phyloP scores from a whole-genome alignment of 2,329 filamentous ascomycete species.

The Ilyonectria mors-panacis region DNA sequence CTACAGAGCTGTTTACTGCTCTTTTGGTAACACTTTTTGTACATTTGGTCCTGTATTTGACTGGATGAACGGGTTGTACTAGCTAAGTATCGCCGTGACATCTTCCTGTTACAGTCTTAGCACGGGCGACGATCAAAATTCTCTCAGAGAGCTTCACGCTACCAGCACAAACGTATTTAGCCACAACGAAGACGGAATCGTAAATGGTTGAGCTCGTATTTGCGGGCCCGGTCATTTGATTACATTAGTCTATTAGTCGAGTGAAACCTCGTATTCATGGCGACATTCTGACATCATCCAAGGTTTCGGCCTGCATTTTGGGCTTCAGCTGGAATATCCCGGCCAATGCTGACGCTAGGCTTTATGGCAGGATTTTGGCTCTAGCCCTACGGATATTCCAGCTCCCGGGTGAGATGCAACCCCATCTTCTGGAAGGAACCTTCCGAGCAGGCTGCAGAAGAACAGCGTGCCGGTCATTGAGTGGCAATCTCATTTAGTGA shows the following conservation, averaged over 20 bases:
- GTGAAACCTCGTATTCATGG: neutral
- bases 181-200: neutral
- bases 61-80: neutral
- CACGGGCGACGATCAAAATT: neutral
- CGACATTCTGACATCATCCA: constrained; percentile 6
- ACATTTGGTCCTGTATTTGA: neutral
- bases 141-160: neutral
- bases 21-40: neutral
- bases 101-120: neutral
- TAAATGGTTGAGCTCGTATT: neutral
- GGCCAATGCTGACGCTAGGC: neutral
- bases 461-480: neutral
- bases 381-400: neutral
- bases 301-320: neutral
- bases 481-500: neutral
- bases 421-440: neutral
- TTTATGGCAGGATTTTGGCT: neutral
- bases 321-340: neutral
- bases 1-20: neutral
- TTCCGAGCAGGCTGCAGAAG: neutral
- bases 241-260: neutral
- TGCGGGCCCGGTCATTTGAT: neutral
- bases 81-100: neutral
- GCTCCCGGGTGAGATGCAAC: neutral
- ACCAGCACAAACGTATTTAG: neutral